Percentiles rank a stretch among this genome's conserved stretches.
phyloP scores from a whole-genome alignment of 495 filamentous ascomycete species.

The Neurospora sublineolata region DNA sequence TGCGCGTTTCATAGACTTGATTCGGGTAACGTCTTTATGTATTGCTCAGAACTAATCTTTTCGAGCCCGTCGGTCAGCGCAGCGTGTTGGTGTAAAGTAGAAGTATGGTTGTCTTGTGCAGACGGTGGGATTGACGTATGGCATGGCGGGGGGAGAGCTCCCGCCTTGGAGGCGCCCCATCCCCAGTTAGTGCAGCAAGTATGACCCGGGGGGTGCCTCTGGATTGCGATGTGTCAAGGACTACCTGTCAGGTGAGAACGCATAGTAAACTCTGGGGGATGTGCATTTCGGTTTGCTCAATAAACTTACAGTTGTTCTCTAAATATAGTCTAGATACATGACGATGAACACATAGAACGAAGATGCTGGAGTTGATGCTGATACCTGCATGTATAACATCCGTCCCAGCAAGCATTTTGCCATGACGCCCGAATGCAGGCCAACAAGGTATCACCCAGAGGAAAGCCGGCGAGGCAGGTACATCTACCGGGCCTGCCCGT shows the following conservation, averaged over 20 bases:
- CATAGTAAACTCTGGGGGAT: neutral
- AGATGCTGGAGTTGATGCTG: neutral
- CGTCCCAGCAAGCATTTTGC: neutral
- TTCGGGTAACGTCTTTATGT: neutral
- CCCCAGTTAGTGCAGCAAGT: neutral
- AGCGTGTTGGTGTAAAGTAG: neutral
- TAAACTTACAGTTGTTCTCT: neutral
- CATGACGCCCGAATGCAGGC: neutral
- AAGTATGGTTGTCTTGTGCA: neutral
- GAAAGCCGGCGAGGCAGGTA: neutral
- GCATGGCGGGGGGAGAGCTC: constrained; percentile 6
- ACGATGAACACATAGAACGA: neutral
- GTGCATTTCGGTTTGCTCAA: neutral
- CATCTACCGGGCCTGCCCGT: neutral
- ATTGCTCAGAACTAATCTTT: neutral
- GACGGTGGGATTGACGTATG: constrained; percentile 10
- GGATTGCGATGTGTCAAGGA: neutral
- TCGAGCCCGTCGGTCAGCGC: neutral
- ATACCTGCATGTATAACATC: neutral
- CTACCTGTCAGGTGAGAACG: neutral
- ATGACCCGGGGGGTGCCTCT: neutral
- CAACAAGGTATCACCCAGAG: neutral
- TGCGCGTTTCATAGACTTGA: neutral
- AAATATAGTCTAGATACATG: neutral
- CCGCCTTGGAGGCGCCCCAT: neutral